Evolutionary conservation across 2,329 filamentous ascomycete genomes (phyloP), one percentile per base, ranked within the genome.

Genomic region (Fusarium gaditjirri): DNA sequence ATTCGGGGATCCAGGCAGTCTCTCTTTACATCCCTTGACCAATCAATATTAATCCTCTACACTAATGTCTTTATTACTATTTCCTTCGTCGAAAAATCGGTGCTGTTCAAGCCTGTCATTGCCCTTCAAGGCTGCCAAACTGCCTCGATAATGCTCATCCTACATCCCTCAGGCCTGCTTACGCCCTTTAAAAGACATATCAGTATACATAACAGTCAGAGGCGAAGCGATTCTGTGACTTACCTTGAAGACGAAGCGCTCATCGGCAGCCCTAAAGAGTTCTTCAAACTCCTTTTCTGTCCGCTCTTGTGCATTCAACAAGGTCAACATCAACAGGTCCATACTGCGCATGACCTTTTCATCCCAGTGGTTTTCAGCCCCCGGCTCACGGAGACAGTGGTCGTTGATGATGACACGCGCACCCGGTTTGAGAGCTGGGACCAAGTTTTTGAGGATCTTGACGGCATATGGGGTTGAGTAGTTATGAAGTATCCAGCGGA

Each of bases 401-500:
- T 84, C 82, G 61, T 85, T 85, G 59, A 85, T 84, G 55, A 83
- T 60, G 47, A 91, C 76, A 52, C 84, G 80, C 16, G 87, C 83
- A 23, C 89, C 85, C 4, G 86, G 84, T 78, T 90, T 87, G 56
- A 90, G 78, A 38, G 88, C 84, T 3, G 88, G 87, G 5, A 88
- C 79, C 13, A 90, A 81, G 25, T 83, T 84, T 66, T 82, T 82
- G 41, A 87, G 79, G 42, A 90, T 86, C 47, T 82, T 81, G 47
- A 85, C 75, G 8, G 84, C 84, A 60, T 88, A 86, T 6, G 84
- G 83, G 19, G 88, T 88, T 1, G 88, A 86, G 81, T 89, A 89
- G 79, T 91, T 89, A 76, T 91, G 88, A 12, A 91, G 78, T 68
- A 91, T 89, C 83, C 86, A 86, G 52, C 88, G 86, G 78, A 90